phyloP scores from a whole-genome alignment of 106 monocot species.

The Acorus calamus region DNA sequence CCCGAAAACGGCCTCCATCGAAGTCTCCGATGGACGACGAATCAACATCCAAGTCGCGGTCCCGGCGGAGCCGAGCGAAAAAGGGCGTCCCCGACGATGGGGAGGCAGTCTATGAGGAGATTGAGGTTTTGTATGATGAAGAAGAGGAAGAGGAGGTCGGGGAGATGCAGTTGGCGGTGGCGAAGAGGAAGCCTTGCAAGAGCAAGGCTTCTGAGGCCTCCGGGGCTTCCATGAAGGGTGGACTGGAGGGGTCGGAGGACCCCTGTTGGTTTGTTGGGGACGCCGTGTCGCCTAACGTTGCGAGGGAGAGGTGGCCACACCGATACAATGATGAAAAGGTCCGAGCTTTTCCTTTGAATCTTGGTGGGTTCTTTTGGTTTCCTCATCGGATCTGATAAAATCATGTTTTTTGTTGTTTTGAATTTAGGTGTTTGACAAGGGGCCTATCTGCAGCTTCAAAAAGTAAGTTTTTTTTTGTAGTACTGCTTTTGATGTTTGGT shows the following conservation, averaged over 20 bases:
- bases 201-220: background rate
- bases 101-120: background rate
- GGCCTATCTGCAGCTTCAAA: too few species aligned
- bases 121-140: slow-evolving; percentile 7
- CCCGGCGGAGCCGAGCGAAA: too few species aligned
- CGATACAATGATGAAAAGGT: slow-evolving; percentile 35
- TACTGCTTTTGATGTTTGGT: too few species aligned
- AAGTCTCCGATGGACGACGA: too few species aligned
- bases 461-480: too few species aligned
- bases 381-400: too few species aligned
- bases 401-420: too few species aligned
- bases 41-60: too few species aligned
- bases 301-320: slow-evolving; percentile 42
- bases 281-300: slow-evolving; percentile 30
- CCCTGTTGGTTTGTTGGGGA: slow-evolving; percentile 29
- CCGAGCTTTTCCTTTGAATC: background rate
- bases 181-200: background rate
- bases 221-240: background rate
- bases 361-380: too few species aligned
- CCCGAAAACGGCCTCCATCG: too few species aligned
- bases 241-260: slow-evolving; percentile 8
- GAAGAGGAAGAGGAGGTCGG: background rate
- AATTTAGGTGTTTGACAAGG: too few species aligned
- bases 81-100: background rate
- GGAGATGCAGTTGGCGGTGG: too few species aligned